A percentile compares a stretch with the other conserved stretches of the same genome.
Evolutionary conservation across 805 yeast genomes (phyloP).

Genomic region (Cyberlindnera galapagoensis): DNA sequence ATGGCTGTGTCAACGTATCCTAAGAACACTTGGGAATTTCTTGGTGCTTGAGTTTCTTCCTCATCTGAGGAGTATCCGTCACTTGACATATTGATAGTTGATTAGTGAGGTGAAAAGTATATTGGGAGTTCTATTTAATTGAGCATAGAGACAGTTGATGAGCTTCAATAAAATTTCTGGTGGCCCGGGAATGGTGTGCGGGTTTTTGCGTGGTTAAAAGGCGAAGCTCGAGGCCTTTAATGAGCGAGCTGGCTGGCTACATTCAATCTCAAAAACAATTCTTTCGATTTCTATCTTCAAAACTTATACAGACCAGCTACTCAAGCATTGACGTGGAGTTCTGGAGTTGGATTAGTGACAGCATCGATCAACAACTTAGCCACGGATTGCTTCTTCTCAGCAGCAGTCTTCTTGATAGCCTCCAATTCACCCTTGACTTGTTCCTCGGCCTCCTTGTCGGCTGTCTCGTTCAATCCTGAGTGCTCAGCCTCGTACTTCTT

Average conservation of each 20-base stretch:
- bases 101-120: too few species aligned
- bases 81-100: background rate
- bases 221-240: too few species aligned
- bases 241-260: too few species aligned
- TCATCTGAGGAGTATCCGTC: conserved; percentile 50
- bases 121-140: too few species aligned
- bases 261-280: too few species aligned
- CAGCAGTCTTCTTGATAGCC: conserved; percentile 58
- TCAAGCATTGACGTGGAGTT: conserved; percentile 74
- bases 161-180: too few species aligned
- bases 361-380: conserved; percentile 74
- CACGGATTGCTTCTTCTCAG: conserved; percentile 58
- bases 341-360: conserved; percentile 72
- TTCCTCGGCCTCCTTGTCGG: conserved; percentile 73
- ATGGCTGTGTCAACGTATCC: conserved; percentile 65
- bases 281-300: background rate
- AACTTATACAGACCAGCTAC: background rate
- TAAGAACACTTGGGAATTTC: conserved; percentile 38
- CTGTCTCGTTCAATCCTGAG: conserved; percentile 66
- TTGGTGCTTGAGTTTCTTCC: conserved; percentile 27
- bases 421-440: conserved; percentile 66
- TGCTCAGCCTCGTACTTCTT: conserved; percentile 64
- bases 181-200: too few species aligned
- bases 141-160: too few species aligned
- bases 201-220: too few species aligned